Evolutionary conservation across 352 stramenopile genomes (phyloP).

Genomic region (Phytophthora syringae): DNA sequence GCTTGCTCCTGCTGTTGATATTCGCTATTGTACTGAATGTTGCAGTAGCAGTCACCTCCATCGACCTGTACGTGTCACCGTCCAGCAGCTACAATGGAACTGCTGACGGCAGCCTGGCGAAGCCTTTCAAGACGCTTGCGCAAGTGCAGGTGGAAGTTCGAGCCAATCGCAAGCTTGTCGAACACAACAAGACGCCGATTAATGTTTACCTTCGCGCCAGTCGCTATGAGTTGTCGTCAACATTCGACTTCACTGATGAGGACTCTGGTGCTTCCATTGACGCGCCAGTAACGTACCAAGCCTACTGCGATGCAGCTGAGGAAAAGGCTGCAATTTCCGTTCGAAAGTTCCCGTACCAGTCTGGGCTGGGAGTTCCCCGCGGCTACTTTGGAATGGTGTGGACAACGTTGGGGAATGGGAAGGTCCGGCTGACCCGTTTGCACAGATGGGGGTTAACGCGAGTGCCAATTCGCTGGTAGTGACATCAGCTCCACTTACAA

Average conservation of each 20-base stretch:
- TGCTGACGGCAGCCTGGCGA: constrained; percentile 49
- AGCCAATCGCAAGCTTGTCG: constrained; percentile 25
- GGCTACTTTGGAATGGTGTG: constrained; percentile 74
- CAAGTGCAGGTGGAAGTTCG: constrained; percentile 52
- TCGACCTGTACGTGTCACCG: constrained; percentile 62
- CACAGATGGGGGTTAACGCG: constrained; percentile 59
- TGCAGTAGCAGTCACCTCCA: constrained; percentile 12
- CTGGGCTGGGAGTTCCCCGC: constrained; percentile 41
- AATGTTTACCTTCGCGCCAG: constrained; percentile 68
- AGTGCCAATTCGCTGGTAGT: constrained; percentile 51
- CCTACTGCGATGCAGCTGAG: constrained; percentile 60
- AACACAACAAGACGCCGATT: constrained; percentile 42
- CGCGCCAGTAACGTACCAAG: constrained; percentile 65
- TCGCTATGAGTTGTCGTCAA: constrained; percentile 57
- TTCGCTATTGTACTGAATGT: constrained; percentile 2
- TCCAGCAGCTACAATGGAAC: constrained; percentile 51
- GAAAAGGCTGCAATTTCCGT: constrained; percentile 42
- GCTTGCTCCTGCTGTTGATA: constrained; percentile 3
- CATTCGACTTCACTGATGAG: constrained; percentile 53
- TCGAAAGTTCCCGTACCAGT: constrained; percentile 57
- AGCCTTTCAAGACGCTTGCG: constrained; percentile 60
- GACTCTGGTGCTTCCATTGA: constrained; percentile 46
- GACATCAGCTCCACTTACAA: constrained; percentile 15
- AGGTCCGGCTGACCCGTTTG: constrained; percentile 66
- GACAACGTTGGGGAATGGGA: constrained; percentile 45